These are phyloP conservation scores for Closterium sp. DNA, from an alignment of 139 green algal species.

Conservation along the genomic window DNA sequence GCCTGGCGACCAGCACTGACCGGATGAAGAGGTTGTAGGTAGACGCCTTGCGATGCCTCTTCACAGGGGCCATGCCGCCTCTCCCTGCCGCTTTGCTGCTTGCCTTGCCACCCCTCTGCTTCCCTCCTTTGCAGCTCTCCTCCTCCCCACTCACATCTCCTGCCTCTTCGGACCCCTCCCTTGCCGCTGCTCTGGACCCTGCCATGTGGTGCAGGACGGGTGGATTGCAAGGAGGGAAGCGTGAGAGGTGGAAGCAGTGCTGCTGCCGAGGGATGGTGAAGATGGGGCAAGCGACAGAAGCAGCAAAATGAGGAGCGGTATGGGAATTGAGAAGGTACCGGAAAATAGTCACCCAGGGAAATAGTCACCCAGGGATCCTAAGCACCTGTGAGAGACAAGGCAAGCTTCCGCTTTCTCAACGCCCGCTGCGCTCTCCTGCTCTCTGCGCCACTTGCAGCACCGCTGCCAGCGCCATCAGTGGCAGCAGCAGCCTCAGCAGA, in stretches of 20 bases:
- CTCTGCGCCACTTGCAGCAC: background rate
- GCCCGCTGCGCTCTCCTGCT: background rate
- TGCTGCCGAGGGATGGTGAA: too few species aligned
- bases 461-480: background rate
- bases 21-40: background rate
- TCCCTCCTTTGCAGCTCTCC: background rate
- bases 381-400: background rate
- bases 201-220: too few species aligned
- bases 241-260: too few species aligned
- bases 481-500: background rate
- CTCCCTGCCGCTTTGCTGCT: background rate
- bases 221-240: too few species aligned
- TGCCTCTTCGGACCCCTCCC: background rate
- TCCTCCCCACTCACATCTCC: background rate
- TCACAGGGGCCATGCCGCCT: background rate
- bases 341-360: too few species aligned
- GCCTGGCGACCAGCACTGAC: too few species aligned
- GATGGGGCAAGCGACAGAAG: too few species aligned
- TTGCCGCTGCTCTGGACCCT: background rate
- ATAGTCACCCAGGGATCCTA: too few species aligned
- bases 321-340: too few species aligned
- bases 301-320: too few species aligned
- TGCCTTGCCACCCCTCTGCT: background rate
- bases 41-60: background rate
- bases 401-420: background rate